Evolutionary conservation across 768 basidiomycete species (phyloP).

Genomic region (Nidularia sp.): DNA sequence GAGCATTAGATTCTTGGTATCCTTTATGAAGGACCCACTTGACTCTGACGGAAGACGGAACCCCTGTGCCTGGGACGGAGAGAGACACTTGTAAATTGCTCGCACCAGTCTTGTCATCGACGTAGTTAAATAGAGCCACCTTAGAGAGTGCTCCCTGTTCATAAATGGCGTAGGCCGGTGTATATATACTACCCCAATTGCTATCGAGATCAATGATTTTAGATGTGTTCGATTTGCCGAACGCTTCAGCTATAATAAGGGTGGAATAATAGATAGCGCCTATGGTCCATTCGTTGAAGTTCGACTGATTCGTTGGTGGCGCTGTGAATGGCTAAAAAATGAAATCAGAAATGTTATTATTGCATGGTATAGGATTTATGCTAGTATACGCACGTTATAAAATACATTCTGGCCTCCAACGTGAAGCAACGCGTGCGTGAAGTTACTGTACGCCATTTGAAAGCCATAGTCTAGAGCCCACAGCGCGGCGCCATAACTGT

Average conservation of each 20-base stretch:
- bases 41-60: conserved; percentile 47
- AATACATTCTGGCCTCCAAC: conserved; percentile 65
- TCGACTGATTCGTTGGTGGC: conserved; percentile 53
- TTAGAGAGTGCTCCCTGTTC: conserved; percentile 60
- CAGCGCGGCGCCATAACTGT: conserved; percentile 59
- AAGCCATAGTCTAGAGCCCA: conserved; percentile 63
- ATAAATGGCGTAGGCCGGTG: conserved; percentile 71
- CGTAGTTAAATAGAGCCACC: conserved; percentile 70
- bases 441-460: conserved; percentile 61
- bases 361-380: conserved; percentile 2
- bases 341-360: conserved; percentile 17
- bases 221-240: conserved; percentile 56
- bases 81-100: conserved; percentile 52
- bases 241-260: conserved; percentile 63
- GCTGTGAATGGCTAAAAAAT: conserved; percentile 21
- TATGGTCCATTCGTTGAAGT: conserved; percentile 68
- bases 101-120: conserved; percentile 55
- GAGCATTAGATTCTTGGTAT: neutral
- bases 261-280: conserved; percentile 76
- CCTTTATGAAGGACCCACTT: conserved; percentile 29
- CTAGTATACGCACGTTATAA: conserved; percentile 51
- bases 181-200: conserved; percentile 47
- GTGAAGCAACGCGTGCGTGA: conserved; percentile 50
- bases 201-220: conserved; percentile 63
- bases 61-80: conserved; percentile 29